Percentiles rank a stretch among this genome's conserved stretches.
Evolutionary conservation across 371 early-diverging fungal species (phyloP).

Genomic region (Mucor piriformis): DNA sequence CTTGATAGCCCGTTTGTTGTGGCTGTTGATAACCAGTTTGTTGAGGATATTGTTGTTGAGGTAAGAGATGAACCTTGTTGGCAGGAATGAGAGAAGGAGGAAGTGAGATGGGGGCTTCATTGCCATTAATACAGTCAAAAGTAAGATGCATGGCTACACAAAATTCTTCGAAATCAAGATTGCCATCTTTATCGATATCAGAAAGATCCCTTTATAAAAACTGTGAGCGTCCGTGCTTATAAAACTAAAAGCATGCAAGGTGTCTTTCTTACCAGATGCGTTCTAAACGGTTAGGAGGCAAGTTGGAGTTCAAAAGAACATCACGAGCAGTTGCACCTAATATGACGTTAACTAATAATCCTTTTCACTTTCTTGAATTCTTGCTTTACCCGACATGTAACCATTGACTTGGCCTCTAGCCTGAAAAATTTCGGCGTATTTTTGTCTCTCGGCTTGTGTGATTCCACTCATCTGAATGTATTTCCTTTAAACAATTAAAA

Average conservation of each 20-base stretch:
- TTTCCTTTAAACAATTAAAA: background rate
- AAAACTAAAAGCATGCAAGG: no score
- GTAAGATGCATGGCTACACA: conserved; percentile 83
- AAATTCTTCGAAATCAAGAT: conserved; percentile 88
- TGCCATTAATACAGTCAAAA: conserved; percentile 66
- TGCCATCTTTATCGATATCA: conserved; percentile 89
- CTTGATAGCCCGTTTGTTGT: conserved; percentile 25
- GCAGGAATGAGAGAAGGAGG: conserved; percentile 22
- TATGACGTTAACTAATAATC: conserved; percentile 1
- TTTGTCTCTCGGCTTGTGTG: conserved; percentile 55
- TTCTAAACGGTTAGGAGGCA: conserved; percentile 68
- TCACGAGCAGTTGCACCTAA: conserved; percentile 66
- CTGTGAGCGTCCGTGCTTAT: background rate
- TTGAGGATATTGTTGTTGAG: conserved; percentile 38
- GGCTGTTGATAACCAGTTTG: conserved; percentile 44
- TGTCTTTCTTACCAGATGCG: conserved; percentile 68
- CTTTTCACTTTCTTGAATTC: background rate
- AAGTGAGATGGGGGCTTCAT: conserved; percentile 55
- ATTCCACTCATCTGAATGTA: conserved; percentile 49
- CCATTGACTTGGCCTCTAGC: conserved; percentile 70
- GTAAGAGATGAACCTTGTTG: conserved; percentile 34
- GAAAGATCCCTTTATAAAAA: conserved; percentile 71
- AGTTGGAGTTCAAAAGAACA: conserved; percentile 72
- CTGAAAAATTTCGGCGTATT: conserved; percentile 69
- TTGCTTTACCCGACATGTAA: conserved; percentile 64